Evolutionary conservation across 352 stramenopile genomes (phyloP).

Genomic region (Globisporangium mamillatum): DNA sequence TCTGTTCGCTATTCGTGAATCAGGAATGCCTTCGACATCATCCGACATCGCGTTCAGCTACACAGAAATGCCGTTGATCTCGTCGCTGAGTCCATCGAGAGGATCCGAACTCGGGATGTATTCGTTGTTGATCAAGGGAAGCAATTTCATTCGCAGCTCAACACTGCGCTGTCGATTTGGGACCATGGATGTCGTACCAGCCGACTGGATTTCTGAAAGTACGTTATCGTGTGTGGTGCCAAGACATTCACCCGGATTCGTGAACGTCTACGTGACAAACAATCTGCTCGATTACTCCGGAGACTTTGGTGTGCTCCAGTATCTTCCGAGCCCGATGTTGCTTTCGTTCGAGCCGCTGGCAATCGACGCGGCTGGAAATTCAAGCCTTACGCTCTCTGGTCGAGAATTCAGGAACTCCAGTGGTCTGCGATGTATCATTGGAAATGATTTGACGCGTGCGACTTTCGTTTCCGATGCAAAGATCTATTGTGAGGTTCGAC

Average conservation of each 20-base stretch:
- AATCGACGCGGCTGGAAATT: conserved; percentile 10
- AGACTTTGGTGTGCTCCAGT: conserved; percentile 32
- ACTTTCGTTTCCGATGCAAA: conserved; percentile 26
- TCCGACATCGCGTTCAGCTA: conserved; percentile 23
- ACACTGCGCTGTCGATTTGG: conserved; percentile 46
- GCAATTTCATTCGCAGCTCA: conserved; percentile 31
- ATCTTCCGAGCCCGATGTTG: conserved; percentile 30
- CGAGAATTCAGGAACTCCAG: conserved; percentile 40
- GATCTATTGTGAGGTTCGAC: conserved; percentile 22
- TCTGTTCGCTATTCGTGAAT: conserved; percentile 23
- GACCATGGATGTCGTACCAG: conserved; percentile 25
- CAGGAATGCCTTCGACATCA: conserved; percentile 2
- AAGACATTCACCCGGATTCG: conserved; percentile 23
- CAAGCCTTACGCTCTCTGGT: conserved; percentile 19
- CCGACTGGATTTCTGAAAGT: conserved; percentile 32
- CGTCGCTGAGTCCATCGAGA: conserved; percentile 18
- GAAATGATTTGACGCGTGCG: conserved; percentile 22
- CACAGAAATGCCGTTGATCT: conserved; percentile 15
- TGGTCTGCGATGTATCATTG: conserved; percentile 32
- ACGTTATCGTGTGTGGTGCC: conserved; percentile 32
- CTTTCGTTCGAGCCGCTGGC: conserved; percentile 28
- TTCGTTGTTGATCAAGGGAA: conserved; percentile 26
- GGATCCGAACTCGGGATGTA: conserved; percentile 34
- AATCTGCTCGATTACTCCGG: conserved; percentile 53
- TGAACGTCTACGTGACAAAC: conserved; percentile 48